A percentile compares a stretch with the other conserved stretches of the same genome.
Conservation (phyloP, 805 yeast genomes). For the Candida sithepensis region DNA sequence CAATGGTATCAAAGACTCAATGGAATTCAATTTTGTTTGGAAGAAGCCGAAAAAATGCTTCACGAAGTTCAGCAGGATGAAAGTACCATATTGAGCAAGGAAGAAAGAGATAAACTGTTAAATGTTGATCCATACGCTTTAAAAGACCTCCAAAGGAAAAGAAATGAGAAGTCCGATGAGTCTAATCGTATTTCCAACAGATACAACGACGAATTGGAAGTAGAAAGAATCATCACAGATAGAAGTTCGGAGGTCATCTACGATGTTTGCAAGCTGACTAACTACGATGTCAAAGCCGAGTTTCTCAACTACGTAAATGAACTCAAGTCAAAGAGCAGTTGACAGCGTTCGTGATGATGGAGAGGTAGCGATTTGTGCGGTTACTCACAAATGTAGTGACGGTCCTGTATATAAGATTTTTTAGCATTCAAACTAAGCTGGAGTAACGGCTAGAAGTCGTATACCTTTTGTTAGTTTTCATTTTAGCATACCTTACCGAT, state of each 20-base stretch:
- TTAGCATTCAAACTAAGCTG: too few species aligned
- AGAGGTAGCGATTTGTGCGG: neutral
- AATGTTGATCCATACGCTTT: constrained; percentile 51
- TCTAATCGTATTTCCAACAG: constrained; percentile 32
- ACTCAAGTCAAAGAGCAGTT: neutral
- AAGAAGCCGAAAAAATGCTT: constrained; percentile 29
- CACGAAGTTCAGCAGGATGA: constrained; percentile 28
- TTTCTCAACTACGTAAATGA: constrained; percentile 13
- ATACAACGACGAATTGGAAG: constrained; percentile 36
- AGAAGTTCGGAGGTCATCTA: constrained; percentile 33
- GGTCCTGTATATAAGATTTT: neutral
- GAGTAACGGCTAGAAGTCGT: too few species aligned
- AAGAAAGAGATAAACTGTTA: constrained; percentile 21
- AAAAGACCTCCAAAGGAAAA: constrained; percentile 33
- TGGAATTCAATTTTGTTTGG: constrained; percentile 40
- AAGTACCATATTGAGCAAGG: constrained; percentile 13
- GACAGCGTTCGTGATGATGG: neutral
- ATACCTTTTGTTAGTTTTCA: too few species aligned
- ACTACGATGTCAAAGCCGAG: constrained; percentile 11
- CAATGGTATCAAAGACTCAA: constrained; percentile 43
- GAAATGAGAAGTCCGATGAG: constrained; percentile 26
- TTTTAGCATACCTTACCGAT: too few species aligned
- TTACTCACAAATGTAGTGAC: neutral
- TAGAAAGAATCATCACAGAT: constrained; percentile 39
- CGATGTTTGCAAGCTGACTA: constrained; percentile 31